A percentile compares a stretch with the other conserved stretches of the same genome.
Evolutionary conservation across 306 rosid species (phyloP).

Genomic region (Lagenaria siceraria): DNA sequence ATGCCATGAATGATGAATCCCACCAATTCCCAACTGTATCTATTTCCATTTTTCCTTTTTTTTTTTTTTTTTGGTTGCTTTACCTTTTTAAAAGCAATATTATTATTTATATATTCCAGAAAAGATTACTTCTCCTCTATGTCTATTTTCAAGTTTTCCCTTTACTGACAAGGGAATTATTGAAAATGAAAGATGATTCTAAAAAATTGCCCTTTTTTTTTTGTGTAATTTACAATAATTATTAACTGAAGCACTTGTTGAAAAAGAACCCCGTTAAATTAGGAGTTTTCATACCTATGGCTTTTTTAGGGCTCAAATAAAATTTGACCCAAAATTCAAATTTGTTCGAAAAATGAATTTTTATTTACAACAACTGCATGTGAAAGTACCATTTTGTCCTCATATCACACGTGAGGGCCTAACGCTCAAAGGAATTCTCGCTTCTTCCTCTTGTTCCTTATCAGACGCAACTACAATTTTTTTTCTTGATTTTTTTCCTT

Average conservation of each 20-base stretch:
- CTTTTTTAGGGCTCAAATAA: too few relatives aligned
- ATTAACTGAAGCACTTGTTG: not conserved
- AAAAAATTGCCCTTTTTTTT: not conserved
- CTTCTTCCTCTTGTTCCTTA: too few relatives aligned
- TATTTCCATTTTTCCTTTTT: not conserved
- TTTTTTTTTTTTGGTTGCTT: not conserved
- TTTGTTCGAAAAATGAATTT: too few relatives aligned
- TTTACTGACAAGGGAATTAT: not conserved
- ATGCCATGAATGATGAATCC: constrained; percentile 1
- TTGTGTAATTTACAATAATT: not conserved
- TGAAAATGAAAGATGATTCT: not conserved
- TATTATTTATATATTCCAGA: not conserved
- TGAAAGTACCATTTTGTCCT: too few relatives aligned
- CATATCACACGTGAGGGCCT: too few relatives aligned
- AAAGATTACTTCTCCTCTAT: not conserved
- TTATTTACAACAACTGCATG: too few relatives aligned
- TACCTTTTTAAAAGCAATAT: not conserved
- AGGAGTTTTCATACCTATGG: too few relatives aligned
- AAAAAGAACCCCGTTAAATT: not conserved
- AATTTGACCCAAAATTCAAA: too few relatives aligned
- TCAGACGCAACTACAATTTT: too few relatives aligned
- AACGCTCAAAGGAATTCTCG: too few relatives aligned
- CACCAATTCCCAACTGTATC: not conserved
- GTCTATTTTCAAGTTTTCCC: not conserved
- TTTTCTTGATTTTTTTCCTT: too few relatives aligned